These are phyloP conservation scores for Suhomyces kunorum DNA, from an alignment of 1,139 yeast species.

Conservation along the genomic window DNA sequence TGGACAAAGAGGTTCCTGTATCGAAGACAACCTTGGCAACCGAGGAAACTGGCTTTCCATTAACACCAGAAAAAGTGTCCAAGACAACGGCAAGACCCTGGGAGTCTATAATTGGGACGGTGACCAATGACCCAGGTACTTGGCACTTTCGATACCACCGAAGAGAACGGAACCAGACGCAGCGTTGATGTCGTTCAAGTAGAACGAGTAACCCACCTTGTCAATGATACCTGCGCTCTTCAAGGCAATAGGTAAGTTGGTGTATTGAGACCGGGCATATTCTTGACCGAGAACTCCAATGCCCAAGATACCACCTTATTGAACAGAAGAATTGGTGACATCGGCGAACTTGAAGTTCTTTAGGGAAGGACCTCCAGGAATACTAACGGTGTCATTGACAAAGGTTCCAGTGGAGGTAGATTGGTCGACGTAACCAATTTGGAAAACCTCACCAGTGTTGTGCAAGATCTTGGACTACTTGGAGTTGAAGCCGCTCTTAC, in stretches of 20 bases:
- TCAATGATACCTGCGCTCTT: constrained; percentile 12
- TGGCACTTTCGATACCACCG: constrained; percentile 60
- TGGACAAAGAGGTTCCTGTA: constrained; percentile 66
- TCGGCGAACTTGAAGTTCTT: constrained; percentile 22
- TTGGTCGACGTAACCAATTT: constrained; percentile 20
- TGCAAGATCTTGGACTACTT: constrained; percentile 6
- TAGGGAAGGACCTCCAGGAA: constrained; percentile 17
- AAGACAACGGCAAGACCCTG: constrained; percentile 12
- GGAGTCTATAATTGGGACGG: constrained; percentile 9
- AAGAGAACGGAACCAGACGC: constrained; percentile 50
- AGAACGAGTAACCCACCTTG: constrained; percentile 24
- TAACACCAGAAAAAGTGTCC: constrained; percentile 9
- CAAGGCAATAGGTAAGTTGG: constrained; percentile 16
- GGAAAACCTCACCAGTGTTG: constrained; percentile 11
- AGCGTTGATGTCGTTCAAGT: constrained; percentile 45
- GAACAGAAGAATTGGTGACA: constrained; percentile 20
- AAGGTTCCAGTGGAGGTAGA: constrained; percentile 20
- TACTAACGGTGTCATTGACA: constrained; percentile 19
- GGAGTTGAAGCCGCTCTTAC: constrained; percentile 9
- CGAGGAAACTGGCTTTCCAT: constrained; percentile 5
- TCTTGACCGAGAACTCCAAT: constrained; percentile 18
- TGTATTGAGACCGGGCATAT: constrained; percentile 14
- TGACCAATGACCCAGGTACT: constrained; percentile 31
- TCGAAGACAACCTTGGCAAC: constrained; percentile 46
- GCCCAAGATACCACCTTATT: constrained; percentile 25